A percentile compares a stretch with the other conserved stretches of the same genome.
phyloP scores from a whole-genome alignment of 1,284 basidiomycete species.

The Microbotryum violaceum region DNA sequence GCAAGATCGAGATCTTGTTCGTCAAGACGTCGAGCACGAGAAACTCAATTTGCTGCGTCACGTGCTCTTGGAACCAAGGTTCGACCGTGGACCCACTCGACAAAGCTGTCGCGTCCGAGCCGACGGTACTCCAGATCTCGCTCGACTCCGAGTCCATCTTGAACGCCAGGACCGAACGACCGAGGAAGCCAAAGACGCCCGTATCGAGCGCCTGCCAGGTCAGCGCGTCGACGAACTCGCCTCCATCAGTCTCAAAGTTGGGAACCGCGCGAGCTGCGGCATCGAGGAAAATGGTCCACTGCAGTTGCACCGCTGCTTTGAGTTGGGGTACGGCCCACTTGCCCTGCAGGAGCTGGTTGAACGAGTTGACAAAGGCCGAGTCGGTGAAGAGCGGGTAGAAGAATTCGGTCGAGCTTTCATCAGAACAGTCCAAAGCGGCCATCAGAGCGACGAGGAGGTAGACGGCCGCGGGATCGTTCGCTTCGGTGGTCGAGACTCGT shows the following conservation, averaged over 20 bases:
- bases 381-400: conserved; percentile 35
- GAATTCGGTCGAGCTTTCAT: conserved; percentile 29
- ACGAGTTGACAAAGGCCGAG: conserved; percentile 37
- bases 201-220: conserved; percentile 73
- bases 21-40: conserved; percentile 66
- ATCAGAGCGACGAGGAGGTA: conserved; percentile 65
- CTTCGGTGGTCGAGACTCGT: conserved; percentile 54
- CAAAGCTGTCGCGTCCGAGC: conserved; percentile 41
- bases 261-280: conserved; percentile 63
- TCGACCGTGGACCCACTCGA: conserved; percentile 51
- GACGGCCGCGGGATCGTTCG: conserved; percentile 58
- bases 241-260: conserved; percentile 56
- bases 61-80: conserved; percentile 56
- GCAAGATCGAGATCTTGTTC: conserved; percentile 74
- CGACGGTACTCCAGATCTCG: conserved; percentile 31
- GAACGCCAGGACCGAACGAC: conserved; percentile 40
- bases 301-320: conserved; percentile 66
- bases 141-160: conserved; percentile 36
- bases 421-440: conserved; percentile 52
- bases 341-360: conserved; percentile 44
- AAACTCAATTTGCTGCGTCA: conserved; percentile 62
- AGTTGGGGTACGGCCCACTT: conserved; percentile 66
- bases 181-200: conserved; percentile 71
- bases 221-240: conserved; percentile 67
- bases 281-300: conserved; percentile 79